These are phyloP conservation scores for Hortiboletus campestris DNA, from an alignment of 768 basidiomycete genomes.

Conservation along the genomic window DNA sequence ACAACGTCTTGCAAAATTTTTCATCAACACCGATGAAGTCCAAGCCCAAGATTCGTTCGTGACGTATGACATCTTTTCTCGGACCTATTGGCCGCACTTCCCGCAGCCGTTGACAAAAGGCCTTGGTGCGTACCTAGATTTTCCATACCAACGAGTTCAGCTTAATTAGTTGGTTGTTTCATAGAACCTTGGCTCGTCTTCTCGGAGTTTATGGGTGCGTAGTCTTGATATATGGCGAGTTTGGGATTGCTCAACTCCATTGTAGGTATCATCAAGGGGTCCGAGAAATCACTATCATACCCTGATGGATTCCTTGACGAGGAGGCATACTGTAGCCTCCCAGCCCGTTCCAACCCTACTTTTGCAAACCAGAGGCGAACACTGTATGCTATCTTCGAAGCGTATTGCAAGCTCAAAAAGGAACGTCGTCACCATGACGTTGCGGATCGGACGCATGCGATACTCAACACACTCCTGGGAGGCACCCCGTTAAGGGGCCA, in stretches of 20 bases:
- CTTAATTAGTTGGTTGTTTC: too few relatives aligned
- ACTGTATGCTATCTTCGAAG: slow-evolving; percentile 54
- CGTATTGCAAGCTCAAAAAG: slow-evolving; percentile 48
- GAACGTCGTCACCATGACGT: slow-evolving; percentile 46
- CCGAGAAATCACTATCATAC: slow-evolving; percentile 46
- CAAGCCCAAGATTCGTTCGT: slow-evolving; percentile 31
- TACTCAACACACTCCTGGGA: slow-evolving; percentile 39
- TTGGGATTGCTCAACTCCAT: not conserved
- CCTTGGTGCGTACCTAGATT: too few relatives aligned
- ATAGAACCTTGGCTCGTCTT: slow-evolving; percentile 27
- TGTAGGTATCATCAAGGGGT: slow-evolving; percentile 63
- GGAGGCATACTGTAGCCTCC: slow-evolving; percentile 44
- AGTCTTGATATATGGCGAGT: not conserved
- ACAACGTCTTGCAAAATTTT: slow-evolving; percentile 9
- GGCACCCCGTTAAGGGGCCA: slow-evolving; percentile 34
- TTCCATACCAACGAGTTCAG: too few relatives aligned
- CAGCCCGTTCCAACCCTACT: slow-evolving; percentile 50
- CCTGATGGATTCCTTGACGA: slow-evolving; percentile 41
- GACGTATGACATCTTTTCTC: slow-evolving; percentile 47
- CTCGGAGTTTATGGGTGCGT: slow-evolving; percentile 62
- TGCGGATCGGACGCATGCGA: slow-evolving; percentile 61
- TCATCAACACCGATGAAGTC: slow-evolving; percentile 12
- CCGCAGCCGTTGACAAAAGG: too few relatives aligned
- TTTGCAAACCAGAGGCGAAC: slow-evolving; percentile 49
- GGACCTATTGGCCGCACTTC: slow-evolving; percentile 5